phyloP scores from a whole-genome alignment of 331 rosid genomes.

The Pyrus hybrid region DNA sequence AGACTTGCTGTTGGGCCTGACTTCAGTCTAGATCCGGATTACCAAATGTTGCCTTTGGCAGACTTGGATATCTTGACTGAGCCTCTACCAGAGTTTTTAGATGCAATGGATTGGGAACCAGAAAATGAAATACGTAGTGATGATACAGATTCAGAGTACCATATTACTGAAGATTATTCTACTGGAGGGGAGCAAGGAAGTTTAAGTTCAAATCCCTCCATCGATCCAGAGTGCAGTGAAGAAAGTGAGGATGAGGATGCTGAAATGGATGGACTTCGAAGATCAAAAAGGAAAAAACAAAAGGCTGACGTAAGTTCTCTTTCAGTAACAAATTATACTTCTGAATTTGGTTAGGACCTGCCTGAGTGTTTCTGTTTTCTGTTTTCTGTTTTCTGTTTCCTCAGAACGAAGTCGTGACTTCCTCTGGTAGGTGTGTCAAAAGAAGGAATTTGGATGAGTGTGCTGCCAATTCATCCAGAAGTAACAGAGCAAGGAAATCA shows the following conservation, averaged over 20 bases:
- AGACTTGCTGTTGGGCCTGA: slow-evolving; percentile 88
- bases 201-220: slow-evolving; percentile 59
- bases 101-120: slow-evolving; percentile 93
- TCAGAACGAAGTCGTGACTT: slow-evolving; percentile 78
- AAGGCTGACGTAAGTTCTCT: slow-evolving; percentile 62
- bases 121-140: slow-evolving; percentile 77
- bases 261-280: slow-evolving; percentile 49
- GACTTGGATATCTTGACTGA: slow-evolving; percentile 72
- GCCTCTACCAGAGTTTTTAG: slow-evolving; percentile 75
- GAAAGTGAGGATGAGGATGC: slow-evolving; percentile 66
- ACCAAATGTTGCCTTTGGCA: slow-evolving; percentile 84
- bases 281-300: slow-evolving; percentile 77
- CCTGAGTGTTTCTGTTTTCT: slow-evolving; percentile 14
- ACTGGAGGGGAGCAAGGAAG: slow-evolving; percentile 73
- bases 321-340: not conserved
- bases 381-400: slow-evolving; percentile 23
- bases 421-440: slow-evolving; percentile 97
- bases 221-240: slow-evolving; percentile 62
- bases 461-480: slow-evolving; percentile 45
- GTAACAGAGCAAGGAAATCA: slow-evolving; percentile 48
- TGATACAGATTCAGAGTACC: slow-evolving; percentile 88
- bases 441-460: slow-evolving; percentile 82
- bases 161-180: slow-evolving; percentile 65
- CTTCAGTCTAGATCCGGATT: slow-evolving; percentile 83
- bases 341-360: not conserved